Evolutionary conservation across 371 early-diverging fungal species (phyloP), one percentile per base, ranked within the genome.

Genomic region (Parasitella parasitica): DNA sequence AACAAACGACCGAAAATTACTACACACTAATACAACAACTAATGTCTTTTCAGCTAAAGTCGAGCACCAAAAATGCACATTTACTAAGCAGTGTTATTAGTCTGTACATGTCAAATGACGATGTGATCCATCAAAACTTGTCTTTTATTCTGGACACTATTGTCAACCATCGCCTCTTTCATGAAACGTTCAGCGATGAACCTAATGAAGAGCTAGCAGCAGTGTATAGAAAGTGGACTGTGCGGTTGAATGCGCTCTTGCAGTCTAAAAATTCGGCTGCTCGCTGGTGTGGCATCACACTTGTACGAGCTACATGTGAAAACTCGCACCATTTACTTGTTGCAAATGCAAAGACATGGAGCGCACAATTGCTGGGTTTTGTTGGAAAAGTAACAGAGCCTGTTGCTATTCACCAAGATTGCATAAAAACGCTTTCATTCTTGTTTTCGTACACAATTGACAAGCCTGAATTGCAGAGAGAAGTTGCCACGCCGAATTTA

Each of bases 391-490:
- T 75, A 73, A 58, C 77, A 13, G 86, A 84, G 55, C 74, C 76
- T 6, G 59, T 62, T 7, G 49, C 70, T 5, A 71, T 75, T 7
- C 62, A 80, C 28, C 72, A 77, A 54, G 75, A 68, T 11, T 66
- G 79, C 20, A 84, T 87, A 39, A 55, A 63, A 28, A 74, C 84
- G 1, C 59, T 85, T 12, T 73, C 78, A 0, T 74, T 71, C 26
- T 36, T 87, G 18, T 85, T 85, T 55, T 65, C 66, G 12, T 81
- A 77, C 51, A 82, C 84, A 0, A 63, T 63, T 30, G 76, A 80
- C 51, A 81, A 78, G 39, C 80, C 83, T 7, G 86, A 87, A 53
- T 55, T 87, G 48, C 84, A 86, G 56, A 75, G 84, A 59, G 87
- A 87, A 64, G 64, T 87, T 24, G 80, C 84, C 2, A 69, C 76